These are phyloP conservation scores for Verbena officinalis DNA, from an alignment of 257 asterid genomes.

Conservation along the genomic window DNA sequence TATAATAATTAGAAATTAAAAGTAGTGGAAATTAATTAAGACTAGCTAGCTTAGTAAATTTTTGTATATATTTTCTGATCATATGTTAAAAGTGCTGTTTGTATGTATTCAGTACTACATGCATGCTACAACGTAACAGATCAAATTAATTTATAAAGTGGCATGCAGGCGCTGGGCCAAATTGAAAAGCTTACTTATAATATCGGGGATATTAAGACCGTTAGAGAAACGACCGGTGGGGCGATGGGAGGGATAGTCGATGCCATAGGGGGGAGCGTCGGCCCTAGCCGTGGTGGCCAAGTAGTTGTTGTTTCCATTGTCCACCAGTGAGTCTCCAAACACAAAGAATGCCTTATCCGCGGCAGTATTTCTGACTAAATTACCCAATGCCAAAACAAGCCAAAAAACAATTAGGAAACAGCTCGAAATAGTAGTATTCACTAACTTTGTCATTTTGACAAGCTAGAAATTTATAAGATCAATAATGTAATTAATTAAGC, in stretches of 20 bases:
- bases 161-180: no score
- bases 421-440: background rate
- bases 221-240: slow-evolving; percentile 54
- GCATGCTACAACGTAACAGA: no score
- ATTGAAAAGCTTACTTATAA: slow-evolving; percentile 45
- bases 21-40: no score
- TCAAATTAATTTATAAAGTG: no score
- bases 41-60: no score
- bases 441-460: slow-evolving; percentile 11
- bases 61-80: no score
- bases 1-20: no score
- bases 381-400: slow-evolving; percentile 9
- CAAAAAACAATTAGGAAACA: background rate
- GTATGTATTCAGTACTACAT: no score
- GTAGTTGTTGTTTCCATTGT: slow-evolving; percentile 53
- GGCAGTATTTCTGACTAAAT: background rate
- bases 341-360: slow-evolving; percentile 41
- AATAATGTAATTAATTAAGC: background rate
- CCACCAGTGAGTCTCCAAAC: slow-evolving; percentile 52
- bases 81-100: no score
- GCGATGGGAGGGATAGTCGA: slow-evolving; percentile 45
- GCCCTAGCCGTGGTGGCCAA: slow-evolving; percentile 49
- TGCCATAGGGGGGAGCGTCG: slow-evolving; percentile 45
- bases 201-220: slow-evolving; percentile 52
- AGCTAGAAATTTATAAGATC: no score